Evolutionary conservation across 2,329 filamentous ascomycete species (phyloP), one percentile per base, ranked within the genome.

Genomic region (Didymella pinodella): DNA sequence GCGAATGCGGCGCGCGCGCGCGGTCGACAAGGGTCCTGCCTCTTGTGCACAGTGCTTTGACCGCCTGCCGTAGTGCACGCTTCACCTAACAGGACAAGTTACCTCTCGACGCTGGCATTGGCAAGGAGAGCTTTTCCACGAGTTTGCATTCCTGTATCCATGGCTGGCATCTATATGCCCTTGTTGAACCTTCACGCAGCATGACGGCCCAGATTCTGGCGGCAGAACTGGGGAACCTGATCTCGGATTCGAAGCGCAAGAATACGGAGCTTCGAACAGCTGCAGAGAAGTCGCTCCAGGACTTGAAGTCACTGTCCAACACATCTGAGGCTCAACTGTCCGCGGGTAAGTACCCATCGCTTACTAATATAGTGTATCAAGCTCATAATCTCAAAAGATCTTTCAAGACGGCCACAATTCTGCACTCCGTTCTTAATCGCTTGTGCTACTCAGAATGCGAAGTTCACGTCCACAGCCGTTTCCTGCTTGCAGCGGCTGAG

Each of bases 161-260:
- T 53, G 60, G 59, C 57, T 34, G 62, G 59, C 56, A 63, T 53
- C 66, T 60, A 63, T 56, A 73, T 72, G 65, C 65, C 48, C 54
- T 63, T 57, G 64, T 62, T 48, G 48, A 41, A 47, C 34, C 48
- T 52, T 46, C 50, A 59, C 59, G 55, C 63, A 88, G 81, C 72
- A 97, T 97, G 93, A 96, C 93, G 78, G 90, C 92, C 71, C 92
- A 96, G 85, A 88, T 97, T 73, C 85, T 97, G 72, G 88, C 89
- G 74, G 89, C 91, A 58, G 93, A 97, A 85, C 86, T 97, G 77
- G 87, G 90, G 73, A 96, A 92, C 80, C 87, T 97, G 76, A 90
- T 97, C 71, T 92, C 96, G 78, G 95, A 99, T 82, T 95, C 93
- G 75, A 98, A 96, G 80, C 87, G 94, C 72, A 98, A 96, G 80